These are phyloP conservation scores for Paxillus rubicundulus DNA, from an alignment of 768 basidiomycete species.

Conservation along the genomic window DNA sequence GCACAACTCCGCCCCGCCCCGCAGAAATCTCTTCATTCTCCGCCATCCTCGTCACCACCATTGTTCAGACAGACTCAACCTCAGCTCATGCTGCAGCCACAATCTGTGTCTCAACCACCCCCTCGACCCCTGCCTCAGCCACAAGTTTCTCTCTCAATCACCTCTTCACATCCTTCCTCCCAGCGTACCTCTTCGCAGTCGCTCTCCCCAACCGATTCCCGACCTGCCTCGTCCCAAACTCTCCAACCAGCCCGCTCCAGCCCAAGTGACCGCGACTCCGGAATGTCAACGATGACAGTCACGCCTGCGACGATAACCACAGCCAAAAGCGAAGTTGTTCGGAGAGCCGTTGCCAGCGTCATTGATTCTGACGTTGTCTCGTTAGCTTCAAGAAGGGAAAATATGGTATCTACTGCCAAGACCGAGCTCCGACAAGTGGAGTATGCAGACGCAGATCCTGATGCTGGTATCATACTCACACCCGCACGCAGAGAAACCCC, in stretches of 20 bases:
- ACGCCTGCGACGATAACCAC: conserved; percentile 42
- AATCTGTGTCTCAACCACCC: conserved; percentile 9
- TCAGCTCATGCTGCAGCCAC: conserved; percentile 13
- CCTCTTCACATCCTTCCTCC: conserved; percentile 2
- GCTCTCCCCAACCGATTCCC: conserved; percentile 6
- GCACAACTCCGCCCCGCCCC: conserved; percentile 29
- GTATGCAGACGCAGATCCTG: neutral
- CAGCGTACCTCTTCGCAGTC: conserved; percentile 1
- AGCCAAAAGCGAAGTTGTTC: conserved; percentile 46
- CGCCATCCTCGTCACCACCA: conserved; percentile 23
- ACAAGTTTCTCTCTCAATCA: neutral
- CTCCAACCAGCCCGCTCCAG: conserved; percentile 12
- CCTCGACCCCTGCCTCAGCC: neutral
- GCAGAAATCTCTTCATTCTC: conserved; percentile 17
- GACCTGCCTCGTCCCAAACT: conserved; percentile 19
- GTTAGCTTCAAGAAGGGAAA: conserved; percentile 12
- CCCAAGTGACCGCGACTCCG: conserved; percentile 30
- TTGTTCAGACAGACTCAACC: conserved; percentile 17
- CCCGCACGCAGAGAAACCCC: conserved; percentile 12
- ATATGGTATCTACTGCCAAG: conserved; percentile 10
- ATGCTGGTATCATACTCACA: conserved; percentile 2
- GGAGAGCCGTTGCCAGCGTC: conserved; percentile 53
- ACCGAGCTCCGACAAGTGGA: conserved; percentile 1
- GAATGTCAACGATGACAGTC: conserved; percentile 44
- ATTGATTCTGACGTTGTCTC: conserved; percentile 35